These are phyloP conservation scores for Populus ilicifolia DNA, from an alignment of 345 rosid genomes.

Conservation along the genomic window DNA sequence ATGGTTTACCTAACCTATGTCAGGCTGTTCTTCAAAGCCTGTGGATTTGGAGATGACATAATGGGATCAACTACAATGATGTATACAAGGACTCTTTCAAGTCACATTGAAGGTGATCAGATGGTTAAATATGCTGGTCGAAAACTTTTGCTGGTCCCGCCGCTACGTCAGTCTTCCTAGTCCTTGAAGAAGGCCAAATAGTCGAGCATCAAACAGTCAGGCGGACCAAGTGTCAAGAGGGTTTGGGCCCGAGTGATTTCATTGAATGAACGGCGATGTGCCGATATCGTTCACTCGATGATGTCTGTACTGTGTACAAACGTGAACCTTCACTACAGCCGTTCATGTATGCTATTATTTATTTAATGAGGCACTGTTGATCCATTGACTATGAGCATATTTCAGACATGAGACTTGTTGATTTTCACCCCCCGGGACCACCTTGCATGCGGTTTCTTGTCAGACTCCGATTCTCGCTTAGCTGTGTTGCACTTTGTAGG, in stretches of 20 bases:
- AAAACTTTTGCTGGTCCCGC: conserved; percentile 41
- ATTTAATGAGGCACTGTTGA: background rate
- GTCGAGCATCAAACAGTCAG: background rate
- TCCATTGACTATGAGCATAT: background rate
- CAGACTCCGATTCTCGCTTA: conserved; percentile 23
- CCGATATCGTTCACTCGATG: too few species aligned
- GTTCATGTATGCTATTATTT: too few species aligned
- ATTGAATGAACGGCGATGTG: background rate
- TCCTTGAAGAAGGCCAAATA: conserved; percentile 9
- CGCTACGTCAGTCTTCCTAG: conserved; percentile 9
- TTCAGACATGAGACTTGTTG: background rate
- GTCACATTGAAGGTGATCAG: conserved; percentile 19
- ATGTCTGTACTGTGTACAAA: too few species aligned
- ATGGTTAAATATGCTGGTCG: conserved; percentile 28
- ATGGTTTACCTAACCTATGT: conserved; percentile 5
- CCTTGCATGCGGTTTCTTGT: background rate
- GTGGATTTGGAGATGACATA: conserved; percentile 81
- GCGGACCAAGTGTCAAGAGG: background rate
- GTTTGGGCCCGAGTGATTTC: background rate
- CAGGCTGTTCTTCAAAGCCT: conserved; percentile 79
- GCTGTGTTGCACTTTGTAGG: conserved; percentile 24
- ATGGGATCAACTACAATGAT: conserved; percentile 85
- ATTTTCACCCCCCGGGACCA: background rate
- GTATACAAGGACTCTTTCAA: conserved; percentile 47
- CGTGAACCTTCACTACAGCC: too few species aligned